phyloP scores from a whole-genome alignment of 495 filamentous ascomycete species.

The Hyaloscypha finlandica region DNA sequence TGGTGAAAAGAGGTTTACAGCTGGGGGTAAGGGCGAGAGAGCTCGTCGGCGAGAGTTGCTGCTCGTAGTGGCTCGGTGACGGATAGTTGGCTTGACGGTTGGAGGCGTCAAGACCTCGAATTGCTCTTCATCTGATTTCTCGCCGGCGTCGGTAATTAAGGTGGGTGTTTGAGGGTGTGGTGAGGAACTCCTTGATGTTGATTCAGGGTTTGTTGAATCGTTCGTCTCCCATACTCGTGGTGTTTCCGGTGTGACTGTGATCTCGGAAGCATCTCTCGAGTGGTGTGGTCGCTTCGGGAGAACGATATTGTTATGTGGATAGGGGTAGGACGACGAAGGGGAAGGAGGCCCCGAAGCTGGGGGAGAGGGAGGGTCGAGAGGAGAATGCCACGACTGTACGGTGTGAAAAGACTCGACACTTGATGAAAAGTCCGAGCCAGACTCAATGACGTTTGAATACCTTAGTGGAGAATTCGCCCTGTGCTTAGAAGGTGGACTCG shows the following conservation, averaged over 20 bases:
- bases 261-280: slow-evolving; percentile 42
- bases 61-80: slow-evolving; percentile 54
- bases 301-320: slow-evolving; percentile 37
- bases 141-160: slow-evolving; percentile 34
- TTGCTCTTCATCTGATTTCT: slow-evolving; percentile 37
- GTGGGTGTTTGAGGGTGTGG: slow-evolving; percentile 55
- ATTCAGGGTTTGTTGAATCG: slow-evolving; percentile 31
- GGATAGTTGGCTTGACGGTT: slow-evolving; percentile 37
- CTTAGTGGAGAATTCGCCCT: slow-evolving; percentile 25
- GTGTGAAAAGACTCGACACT: slow-evolving; percentile 55
- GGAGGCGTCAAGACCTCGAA: slow-evolving; percentile 48
- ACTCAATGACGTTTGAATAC: slow-evolving; percentile 38
- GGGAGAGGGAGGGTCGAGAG: slow-evolving; percentile 50
- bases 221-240: slow-evolving; percentile 38
- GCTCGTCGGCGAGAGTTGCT: slow-evolving; percentile 56
- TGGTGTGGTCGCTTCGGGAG: slow-evolving; percentile 31
- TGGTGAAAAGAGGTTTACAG: slow-evolving; percentile 66
- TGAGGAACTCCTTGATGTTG: slow-evolving; percentile 42
- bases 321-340: slow-evolving; percentile 38
- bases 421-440: slow-evolving; percentile 33
- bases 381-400: slow-evolving; percentile 62
- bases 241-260: slow-evolving; percentile 44
- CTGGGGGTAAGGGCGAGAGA: slow-evolving; percentile 70
- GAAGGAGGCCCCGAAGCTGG: slow-evolving; percentile 44
- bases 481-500: slow-evolving; percentile 36